phyloP scores from a whole-genome alignment of 352 stramenopile genomes.

The Pythium grandisporangium region DNA sequence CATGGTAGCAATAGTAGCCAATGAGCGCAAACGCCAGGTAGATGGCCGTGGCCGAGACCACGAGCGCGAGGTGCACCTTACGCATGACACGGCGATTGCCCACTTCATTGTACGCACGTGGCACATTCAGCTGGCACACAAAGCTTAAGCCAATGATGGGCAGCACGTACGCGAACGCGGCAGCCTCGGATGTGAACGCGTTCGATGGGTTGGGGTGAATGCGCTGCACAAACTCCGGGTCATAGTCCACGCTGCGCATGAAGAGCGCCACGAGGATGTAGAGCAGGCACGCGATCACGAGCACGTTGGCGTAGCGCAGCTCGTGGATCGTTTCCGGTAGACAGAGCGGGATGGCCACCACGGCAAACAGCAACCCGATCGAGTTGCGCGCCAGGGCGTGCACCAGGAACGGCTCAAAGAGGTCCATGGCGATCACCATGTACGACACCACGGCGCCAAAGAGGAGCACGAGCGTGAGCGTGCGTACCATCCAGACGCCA shows the following conservation, averaged over 20 bases:
- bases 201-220: slow-evolving; percentile 28
- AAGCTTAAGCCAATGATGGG: slow-evolving; percentile 79
- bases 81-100: slow-evolving; percentile 61
- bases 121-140: slow-evolving; percentile 75
- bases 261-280: slow-evolving; percentile 71
- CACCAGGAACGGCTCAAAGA: slow-evolving; percentile 69
- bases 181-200: slow-evolving; percentile 49
- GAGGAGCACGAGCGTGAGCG: slow-evolving; percentile 64
- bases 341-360: slow-evolving; percentile 64
- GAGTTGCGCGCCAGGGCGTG: slow-evolving; percentile 41
- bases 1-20: slow-evolving; percentile 73
- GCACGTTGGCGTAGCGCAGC: slow-evolving; percentile 69
- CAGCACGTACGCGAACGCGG: slow-evolving; percentile 57
- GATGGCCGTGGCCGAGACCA: slow-evolving; percentile 34
- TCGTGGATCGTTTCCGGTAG: slow-evolving; percentile 79
- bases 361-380: slow-evolving; percentile 54
- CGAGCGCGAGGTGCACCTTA: slow-evolving; percentile 52
- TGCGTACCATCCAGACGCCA: slow-evolving; percentile 61
- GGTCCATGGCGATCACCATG: slow-evolving; percentile 80
- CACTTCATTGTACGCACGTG: slow-evolving; percentile 71
- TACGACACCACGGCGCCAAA: slow-evolving; percentile 79
- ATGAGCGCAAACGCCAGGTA: slow-evolving; percentile 63
- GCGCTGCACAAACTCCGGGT: slow-evolving; percentile 26
- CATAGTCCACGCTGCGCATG: slow-evolving; percentile 32
- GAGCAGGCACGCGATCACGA: slow-evolving; percentile 67